Base-by-base conservation (phyloP, 192 early-diverging fungal genomes). In the Gigaspora rosea region DNA sequence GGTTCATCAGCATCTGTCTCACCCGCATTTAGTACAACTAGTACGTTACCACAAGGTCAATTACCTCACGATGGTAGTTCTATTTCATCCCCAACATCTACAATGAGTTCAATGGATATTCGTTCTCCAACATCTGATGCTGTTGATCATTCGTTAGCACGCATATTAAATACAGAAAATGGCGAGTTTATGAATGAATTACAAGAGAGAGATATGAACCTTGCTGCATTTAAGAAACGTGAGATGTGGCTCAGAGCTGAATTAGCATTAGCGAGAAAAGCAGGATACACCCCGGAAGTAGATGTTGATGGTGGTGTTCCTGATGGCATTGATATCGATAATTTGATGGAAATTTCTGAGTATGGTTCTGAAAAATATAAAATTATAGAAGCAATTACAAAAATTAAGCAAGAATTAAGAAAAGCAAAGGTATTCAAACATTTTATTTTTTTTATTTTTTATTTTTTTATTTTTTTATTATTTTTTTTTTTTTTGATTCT, bases 221-320 rank as follows among this genome's bases (percentile, higher is more conserved):
- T 85, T 54, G 4, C 48, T 27, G 49, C 79, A 56, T 78, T 83
- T 65, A 83, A 80, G 46, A 83, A 77, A 48, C 83, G 80, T 57
- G 84, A 85, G 68, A 83, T 81, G 27, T 85, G 84, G 84, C 84
- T 83, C 79, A 71, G 80, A 51, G 80, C 82, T 13, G 82, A 83
- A 54, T 81, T 85, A 16, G 61, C 82, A 12, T 77, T 83, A 73
- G 82, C 84, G 20, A 51, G 81, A 62, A 84, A 84, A 56, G 33
- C 49, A 2, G 80, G 75, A 58, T 51, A 76, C 51, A 35, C 66
- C 12, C 63, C 78, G 2, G 77, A 83, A 4, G 72, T 27, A 13
- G 57, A 71, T 48, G 13, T 16, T 49, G 61, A 72, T n/a, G 81
- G 81, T 51, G 84, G 35, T 41, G 0, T 46, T 18, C 64, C 64